Base-by-base conservation (phyloP, 495 filamentous ascomycete genomes). In the Podospora comata region DNA sequence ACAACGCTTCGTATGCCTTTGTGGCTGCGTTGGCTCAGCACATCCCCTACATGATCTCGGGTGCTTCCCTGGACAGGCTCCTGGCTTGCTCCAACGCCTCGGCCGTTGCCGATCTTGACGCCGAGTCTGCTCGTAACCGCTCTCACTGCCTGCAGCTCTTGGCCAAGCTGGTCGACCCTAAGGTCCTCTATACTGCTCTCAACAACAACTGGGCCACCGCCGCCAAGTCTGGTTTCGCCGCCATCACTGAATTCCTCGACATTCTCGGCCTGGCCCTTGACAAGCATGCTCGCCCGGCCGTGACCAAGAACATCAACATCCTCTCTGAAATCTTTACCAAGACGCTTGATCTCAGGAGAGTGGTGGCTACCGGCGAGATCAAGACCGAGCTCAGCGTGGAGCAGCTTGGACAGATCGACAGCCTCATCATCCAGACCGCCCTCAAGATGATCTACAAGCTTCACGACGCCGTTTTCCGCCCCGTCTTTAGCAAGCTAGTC, bases 391-490 rank as follows among this genome's bases (percentile, higher is more conserved):
- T 69, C 26, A 67, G 23, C 5, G 23, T 67, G 1, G 32, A 73
- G 0, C 69, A 79, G n/a, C 57, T 76, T 5, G 71, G 74, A 1
- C 73, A 78, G 32, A 81, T 92, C n/a, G 92, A 97, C 76, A 80
- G 80, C 34, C 73, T 79, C 3, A 71, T 92, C 65, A 87, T 91
- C 70, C 83, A 89, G 13, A 83, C 88, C 2, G 88, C 87, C 0
- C 87, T 98, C 54, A 90, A 92, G 76, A 94, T 97, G 88, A 91
- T 95, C 62, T 91, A 96, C 80, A 97, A 97, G 84, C 85, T 98
- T 23, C 98, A 97, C 78, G 96, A 99, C 77, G 87, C 90, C n/a
- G 87, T 91, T 19, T 99, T 98, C 86, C 86, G 94, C n/a, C 95
- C 95, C 0, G 87, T 98, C 63, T 98, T 98, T 77, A 83, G 86